phyloP scores from a whole-genome alignment of 176 grass and related monocot species.

The Triticum urartu region DNA sequence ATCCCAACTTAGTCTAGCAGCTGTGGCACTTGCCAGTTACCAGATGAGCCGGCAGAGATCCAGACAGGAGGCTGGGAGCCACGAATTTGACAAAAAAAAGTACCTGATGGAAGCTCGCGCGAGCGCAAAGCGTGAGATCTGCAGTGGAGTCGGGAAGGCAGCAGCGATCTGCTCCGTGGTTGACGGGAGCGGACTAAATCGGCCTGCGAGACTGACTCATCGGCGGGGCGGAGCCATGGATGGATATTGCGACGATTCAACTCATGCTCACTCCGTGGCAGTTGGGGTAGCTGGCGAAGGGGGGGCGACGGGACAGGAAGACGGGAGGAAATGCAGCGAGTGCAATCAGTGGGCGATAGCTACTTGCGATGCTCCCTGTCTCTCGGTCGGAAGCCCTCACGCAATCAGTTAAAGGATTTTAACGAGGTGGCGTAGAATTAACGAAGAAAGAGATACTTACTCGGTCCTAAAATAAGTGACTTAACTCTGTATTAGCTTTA shows the following conservation, averaged over 20 bases:
- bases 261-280: not conserved
- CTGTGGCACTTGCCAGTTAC: not conserved
- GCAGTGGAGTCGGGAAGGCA: not conserved
- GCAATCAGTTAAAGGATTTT: not conserved
- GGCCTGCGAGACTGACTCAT: not conserved
- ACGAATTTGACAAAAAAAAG: not conserved
- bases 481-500: too few species aligned
- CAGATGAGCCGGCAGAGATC: not conserved
- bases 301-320: not conserved
- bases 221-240: not conserved
- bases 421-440: too few species aligned
- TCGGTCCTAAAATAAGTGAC: too few species aligned
- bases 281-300: not conserved
- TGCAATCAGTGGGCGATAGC: not conserved
- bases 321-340: not conserved
- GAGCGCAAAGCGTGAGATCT: not conserved
- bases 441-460: too few species aligned
- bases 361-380: not conserved
- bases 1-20: not conserved
- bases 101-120: not conserved
- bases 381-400: not conserved
- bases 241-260: not conserved
- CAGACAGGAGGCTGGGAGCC: not conserved
- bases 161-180: not conserved
- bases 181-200: not conserved